phyloP scores from a whole-genome alignment of 805 yeast genomes.

The Pichia californica region DNA sequence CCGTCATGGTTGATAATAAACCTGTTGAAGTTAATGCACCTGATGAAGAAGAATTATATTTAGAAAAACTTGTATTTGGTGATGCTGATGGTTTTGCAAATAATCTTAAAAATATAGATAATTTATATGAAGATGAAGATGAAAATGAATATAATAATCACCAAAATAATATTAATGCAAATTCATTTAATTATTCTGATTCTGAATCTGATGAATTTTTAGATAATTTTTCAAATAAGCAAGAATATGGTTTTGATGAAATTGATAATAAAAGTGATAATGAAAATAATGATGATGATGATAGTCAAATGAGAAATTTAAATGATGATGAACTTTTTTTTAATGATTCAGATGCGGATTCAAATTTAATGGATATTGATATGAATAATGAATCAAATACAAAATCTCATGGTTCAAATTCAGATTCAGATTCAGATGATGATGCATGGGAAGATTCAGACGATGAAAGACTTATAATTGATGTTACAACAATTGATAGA shows the following conservation, averaged over 20 bases:
- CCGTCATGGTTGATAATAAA: conserved; percentile 5
- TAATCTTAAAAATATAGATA: conserved; percentile 55
- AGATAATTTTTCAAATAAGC: conserved; percentile 39
- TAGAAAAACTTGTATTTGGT: conserved; percentile 87
- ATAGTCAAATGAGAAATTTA: conserved; percentile 27
- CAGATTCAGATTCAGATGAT: conserved; percentile 16
- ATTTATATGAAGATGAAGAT: conserved; percentile 42
- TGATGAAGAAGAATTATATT: conserved; percentile 72
- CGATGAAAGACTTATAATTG: conserved; percentile 66
- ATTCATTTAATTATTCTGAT: conserved; percentile 21
- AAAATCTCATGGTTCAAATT: conserved; percentile 24
- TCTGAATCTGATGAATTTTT: conserved; percentile 30
- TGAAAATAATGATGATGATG: conserved; percentile 29
- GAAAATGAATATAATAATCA: conserved; percentile 36
- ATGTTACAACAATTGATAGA: conserved; percentile 52
- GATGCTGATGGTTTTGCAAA: conserved; percentile 69
- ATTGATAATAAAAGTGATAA: conserved; percentile 29
- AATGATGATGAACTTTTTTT: conserved; percentile 49
- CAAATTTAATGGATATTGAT: conserved; percentile 29
- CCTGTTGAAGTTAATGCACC: conserved; percentile 50
- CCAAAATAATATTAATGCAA: conserved; percentile 17
- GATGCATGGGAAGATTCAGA: conserved; percentile 86
- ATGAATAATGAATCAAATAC: conserved; percentile 22
- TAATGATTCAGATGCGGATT: conserved; percentile 39
- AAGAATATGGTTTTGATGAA: conserved; percentile 33